Conservation (phyloP, 768 basidiomycete species). For the Boletus edulis region DNA sequence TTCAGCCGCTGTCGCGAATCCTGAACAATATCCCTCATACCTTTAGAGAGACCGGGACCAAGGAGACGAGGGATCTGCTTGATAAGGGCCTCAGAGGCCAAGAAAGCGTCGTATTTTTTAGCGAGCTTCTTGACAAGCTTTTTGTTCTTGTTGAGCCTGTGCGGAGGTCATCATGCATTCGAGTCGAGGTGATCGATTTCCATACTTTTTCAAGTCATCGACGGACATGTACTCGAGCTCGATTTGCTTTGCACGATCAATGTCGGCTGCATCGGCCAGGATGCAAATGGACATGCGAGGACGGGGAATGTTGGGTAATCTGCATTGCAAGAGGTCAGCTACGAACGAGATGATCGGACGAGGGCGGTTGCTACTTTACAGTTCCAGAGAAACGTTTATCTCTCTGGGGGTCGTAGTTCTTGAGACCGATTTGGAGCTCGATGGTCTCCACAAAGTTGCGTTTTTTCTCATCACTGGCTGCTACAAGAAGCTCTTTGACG, state of each 20-base stretch:
- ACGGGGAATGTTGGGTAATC: constrained; percentile 94
- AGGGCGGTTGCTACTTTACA: constrained; percentile 66
- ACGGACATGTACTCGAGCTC: constrained; percentile 99
- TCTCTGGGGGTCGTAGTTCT: constrained; percentile 99
- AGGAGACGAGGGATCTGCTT: constrained; percentile 99
- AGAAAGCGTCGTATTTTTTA: constrained; percentile 99
- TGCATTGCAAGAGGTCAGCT: constrained; percentile 28
- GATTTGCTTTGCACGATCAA: constrained; percentile 97
- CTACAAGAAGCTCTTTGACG: constrained; percentile 85
- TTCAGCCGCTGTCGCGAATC: background rate
- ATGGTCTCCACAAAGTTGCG: constrained; percentile 96
- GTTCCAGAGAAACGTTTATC: constrained; percentile 99
- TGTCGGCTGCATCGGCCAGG: constrained; percentile 98
- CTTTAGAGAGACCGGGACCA: constrained; percentile 99
- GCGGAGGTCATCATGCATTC: background rate
- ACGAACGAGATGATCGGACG: background rate
- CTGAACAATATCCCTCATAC: constrained; percentile 35
- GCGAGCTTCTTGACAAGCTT: constrained; percentile 99
- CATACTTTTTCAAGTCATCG: constrained; percentile 97
- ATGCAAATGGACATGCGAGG: constrained; percentile 99
- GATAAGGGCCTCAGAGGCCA: constrained; percentile 95
- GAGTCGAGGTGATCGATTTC: background rate
- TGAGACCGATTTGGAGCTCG: constrained; percentile 94
- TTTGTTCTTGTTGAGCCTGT: constrained; percentile 98
- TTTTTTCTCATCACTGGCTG: constrained; percentile 83